These are phyloP conservation scores for Alternaria sp. DNA, from an alignment of 2,329 filamentous ascomycete genomes.

Conservation along the genomic window DNA sequence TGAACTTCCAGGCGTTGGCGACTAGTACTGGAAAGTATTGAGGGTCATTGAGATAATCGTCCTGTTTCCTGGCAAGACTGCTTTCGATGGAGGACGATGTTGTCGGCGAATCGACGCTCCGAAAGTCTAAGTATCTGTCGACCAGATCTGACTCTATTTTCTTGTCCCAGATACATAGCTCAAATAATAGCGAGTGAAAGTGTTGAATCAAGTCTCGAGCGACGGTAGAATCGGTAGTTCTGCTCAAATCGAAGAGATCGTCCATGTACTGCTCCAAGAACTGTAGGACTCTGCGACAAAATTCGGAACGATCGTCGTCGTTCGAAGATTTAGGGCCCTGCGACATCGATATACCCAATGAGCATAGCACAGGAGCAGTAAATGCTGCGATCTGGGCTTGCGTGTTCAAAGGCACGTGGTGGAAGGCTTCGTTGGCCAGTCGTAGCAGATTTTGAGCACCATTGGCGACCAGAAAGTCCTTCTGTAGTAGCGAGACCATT, in stretches of 20 bases:
- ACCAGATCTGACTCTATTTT: conserved; percentile 34
- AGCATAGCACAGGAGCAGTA: conserved; percentile 27
- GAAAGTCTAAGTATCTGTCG: conserved; percentile 34
- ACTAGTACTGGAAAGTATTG: conserved; percentile 61
- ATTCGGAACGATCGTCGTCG: conserved; percentile 28
- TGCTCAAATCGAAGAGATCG: conserved; percentile 39
- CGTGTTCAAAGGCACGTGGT: conserved; percentile 22
- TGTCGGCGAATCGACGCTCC: conserved; percentile 35
- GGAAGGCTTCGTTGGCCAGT: conserved; percentile 32
- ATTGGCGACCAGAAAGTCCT: conserved; percentile 33
- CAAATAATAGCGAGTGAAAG: conserved; percentile 32
- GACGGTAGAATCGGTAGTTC: conserved; percentile 34
- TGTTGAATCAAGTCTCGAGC: conserved; percentile 37
- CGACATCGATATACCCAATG: conserved; percentile 35
- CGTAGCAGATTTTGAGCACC: conserved; percentile 38
- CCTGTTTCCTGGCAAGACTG: background rate
- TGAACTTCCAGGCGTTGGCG: conserved; percentile 73
- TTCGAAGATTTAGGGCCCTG: conserved; percentile 14
- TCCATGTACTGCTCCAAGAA: conserved; percentile 41
- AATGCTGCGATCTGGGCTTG: conserved; percentile 31
- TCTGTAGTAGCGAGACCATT: conserved; percentile 30
- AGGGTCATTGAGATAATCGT: conserved; percentile 33
- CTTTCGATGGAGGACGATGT: conserved; percentile 16
- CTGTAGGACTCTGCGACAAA: conserved; percentile 28
- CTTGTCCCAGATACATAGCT: conserved; percentile 41